These are phyloP conservation scores for Lactifluus piperatus DNA, from an alignment of 768 basidiomycete species.

Conservation along the genomic window DNA sequence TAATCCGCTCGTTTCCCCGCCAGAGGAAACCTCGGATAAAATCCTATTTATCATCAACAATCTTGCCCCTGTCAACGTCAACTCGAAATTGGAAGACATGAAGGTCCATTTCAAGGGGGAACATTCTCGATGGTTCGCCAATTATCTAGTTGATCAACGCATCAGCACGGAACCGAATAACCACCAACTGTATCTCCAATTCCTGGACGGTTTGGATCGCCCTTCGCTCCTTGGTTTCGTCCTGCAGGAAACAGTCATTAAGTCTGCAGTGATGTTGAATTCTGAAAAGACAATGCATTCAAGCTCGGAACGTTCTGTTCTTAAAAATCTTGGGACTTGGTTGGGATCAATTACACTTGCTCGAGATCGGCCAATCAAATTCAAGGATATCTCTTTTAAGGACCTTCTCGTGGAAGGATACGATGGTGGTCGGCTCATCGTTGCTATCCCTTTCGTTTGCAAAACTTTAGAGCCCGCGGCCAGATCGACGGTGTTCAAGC, in stretches of 20 bases:
- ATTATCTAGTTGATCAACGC: slow-evolving; percentile 94
- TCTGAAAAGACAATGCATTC: slow-evolving; percentile 84
- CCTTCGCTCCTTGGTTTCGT: slow-evolving; percentile 63
- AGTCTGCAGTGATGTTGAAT: slow-evolving; percentile 80
- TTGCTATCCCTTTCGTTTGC: slow-evolving; percentile 97
- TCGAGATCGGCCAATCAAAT: slow-evolving; percentile 84
- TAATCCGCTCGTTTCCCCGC: slow-evolving; percentile 56
- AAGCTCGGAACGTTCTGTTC: slow-evolving; percentile 70
- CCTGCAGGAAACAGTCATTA: slow-evolving; percentile 88
- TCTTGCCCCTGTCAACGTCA: slow-evolving; percentile 89
- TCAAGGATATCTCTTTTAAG: slow-evolving; percentile 93
- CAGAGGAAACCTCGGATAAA: slow-evolving; percentile 84
- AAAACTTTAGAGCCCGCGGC: slow-evolving; percentile 89
- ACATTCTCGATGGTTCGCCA: slow-evolving; percentile 92
- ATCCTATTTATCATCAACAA: slow-evolving; percentile 99
- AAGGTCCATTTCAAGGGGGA: slow-evolving; percentile 71
- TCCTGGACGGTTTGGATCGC: slow-evolving; percentile 76
- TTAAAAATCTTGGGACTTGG: slow-evolving; percentile 96
- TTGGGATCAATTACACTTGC: slow-evolving; percentile 90
- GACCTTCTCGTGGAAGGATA: slow-evolving; percentile 95
- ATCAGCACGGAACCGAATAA: slow-evolving; percentile 97
- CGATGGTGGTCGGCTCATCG: slow-evolving; percentile 81
- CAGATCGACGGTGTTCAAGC: slow-evolving; percentile 86
- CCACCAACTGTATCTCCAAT: slow-evolving; percentile 88
- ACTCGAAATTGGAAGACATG: slow-evolving; percentile 82